Evolutionary conservation across 148 eudicot genomes (phyloP).

Genomic region (Bassia scoparia): DNA sequence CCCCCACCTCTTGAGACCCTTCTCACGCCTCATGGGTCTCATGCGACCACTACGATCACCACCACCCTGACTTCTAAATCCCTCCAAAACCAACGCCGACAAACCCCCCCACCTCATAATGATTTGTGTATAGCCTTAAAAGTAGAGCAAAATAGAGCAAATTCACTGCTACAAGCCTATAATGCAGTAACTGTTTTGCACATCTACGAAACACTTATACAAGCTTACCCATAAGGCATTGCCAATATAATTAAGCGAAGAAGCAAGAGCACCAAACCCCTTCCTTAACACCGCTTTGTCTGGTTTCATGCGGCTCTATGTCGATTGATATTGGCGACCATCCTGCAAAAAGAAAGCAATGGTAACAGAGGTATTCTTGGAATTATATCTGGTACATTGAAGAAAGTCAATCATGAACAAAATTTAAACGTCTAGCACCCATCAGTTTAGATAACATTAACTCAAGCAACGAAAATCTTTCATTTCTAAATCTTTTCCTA

Average conservation of each 20-base stretch:
- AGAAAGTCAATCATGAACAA: conserved; percentile 3
- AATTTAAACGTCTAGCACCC: not conserved
- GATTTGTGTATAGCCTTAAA: not conserved
- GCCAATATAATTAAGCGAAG: conserved; percentile 66
- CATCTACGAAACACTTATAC: not conserved
- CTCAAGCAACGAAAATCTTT: not conserved
- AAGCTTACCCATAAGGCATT: conserved; percentile 68
- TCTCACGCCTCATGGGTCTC: no score
- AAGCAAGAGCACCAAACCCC: conserved; percentile 64
- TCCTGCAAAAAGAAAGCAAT: conserved; percentile 31
- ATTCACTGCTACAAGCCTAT: not conserved
- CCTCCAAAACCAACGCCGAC: no score
- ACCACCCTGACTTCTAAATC: no score
- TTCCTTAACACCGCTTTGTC: conserved; percentile 56
- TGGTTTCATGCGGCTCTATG: conserved; percentile 37
- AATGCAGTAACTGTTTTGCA: not conserved
- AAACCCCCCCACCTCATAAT: no score
- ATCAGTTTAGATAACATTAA: not conserved
- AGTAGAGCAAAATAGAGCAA: not conserved
- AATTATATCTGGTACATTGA: not conserved
- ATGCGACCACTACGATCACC: no score
- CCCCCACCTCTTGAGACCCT: no score
- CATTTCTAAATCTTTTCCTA: not conserved
- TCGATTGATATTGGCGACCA: conserved; percentile 25
- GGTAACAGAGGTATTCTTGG: not conserved